Conservation (phyloP, 2,329 filamentous ascomycete genomes). For the Whalleya microplaca region DNA sequence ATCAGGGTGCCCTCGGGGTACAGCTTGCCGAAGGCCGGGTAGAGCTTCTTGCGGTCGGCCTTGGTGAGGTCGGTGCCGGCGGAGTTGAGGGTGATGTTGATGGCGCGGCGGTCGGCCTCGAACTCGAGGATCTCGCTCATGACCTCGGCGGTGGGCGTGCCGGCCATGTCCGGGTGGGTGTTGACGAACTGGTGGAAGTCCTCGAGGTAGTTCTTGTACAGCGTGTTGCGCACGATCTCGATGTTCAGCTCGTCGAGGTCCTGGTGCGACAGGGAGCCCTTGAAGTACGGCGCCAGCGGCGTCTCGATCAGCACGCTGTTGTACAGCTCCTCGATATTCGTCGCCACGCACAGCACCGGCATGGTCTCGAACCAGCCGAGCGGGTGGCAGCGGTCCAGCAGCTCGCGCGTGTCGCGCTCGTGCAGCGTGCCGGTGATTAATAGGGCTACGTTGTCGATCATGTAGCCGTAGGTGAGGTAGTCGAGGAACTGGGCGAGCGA, state of each 20-base stretch:
- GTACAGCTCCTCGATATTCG: conserved; percentile 98
- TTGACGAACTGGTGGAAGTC: conserved; percentile 97
- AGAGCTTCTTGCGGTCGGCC: conserved; percentile 92
- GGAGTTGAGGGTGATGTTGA: conserved; percentile 99
- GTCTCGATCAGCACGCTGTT: conserved; percentile 98
- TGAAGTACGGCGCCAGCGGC: conserved; percentile 94
- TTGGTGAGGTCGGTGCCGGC: conserved; percentile 97
- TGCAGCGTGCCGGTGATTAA: conserved; percentile 97
- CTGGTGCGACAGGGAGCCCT: conserved; percentile 92
- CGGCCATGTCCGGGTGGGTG: conserved; percentile 80
- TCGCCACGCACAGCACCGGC: conserved; percentile 96
- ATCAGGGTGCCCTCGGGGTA: conserved; percentile 95
- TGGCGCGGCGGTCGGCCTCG: conserved; percentile 92
- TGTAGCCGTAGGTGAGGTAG: conserved; percentile 98
- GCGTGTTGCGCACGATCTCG: conserved; percentile 96
- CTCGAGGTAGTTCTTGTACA: conserved; percentile 99
- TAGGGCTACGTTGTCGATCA: conserved; percentile 99
- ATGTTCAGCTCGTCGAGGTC: conserved; percentile 99
- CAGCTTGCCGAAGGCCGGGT: conserved; percentile 86
- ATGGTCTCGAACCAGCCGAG: conserved; percentile 99
- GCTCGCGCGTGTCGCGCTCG: conserved; percentile 93
- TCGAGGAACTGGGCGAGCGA: conserved; percentile 95
- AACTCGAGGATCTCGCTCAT: conserved; percentile 97
- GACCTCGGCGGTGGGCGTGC: conserved; percentile 88
- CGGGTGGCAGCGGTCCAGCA: conserved; percentile 93